Conservation (phyloP, 2,329 filamentous ascomycete species). For the Bertia moriformis region DNA sequence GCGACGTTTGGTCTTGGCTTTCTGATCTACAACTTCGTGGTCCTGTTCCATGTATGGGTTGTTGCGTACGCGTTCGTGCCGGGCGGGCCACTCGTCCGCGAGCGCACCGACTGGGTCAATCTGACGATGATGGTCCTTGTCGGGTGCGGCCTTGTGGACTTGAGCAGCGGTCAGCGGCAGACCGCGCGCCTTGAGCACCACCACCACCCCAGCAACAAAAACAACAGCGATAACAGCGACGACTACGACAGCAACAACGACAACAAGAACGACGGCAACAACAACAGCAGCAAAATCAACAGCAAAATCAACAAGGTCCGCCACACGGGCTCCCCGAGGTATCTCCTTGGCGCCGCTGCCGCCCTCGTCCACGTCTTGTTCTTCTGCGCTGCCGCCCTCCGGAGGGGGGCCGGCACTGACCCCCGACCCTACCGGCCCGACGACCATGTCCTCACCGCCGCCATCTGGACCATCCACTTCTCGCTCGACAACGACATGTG, state of each 20-base stretch:
- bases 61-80: constrained; percentile 97
- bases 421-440: constrained; percentile 81
- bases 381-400: constrained; percentile 66
- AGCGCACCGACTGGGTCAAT: constrained; percentile 95
- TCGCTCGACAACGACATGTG: constrained; percentile 98
- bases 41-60: constrained; percentile 94
- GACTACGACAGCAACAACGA: constrained; percentile 8
- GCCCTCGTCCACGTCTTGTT: constrained; percentile 69
- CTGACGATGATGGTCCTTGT: constrained; percentile 69
- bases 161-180: constrained; percentile 33
- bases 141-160: constrained; percentile 70
- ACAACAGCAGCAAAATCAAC: constrained; percentile 31
- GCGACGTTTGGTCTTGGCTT: constrained; percentile 78
- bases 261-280: constrained; percentile 47
- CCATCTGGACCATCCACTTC: constrained; percentile 98
- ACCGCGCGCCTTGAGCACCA: constrained; percentile 18
- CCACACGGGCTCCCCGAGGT: no score
- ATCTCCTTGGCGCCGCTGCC: constrained; percentile 41
- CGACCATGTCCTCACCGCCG: constrained; percentile 76
- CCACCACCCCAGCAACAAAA: constrained; percentile 4
- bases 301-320: constrained; percentile 16
- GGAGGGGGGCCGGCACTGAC: constrained; percentile 85
- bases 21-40: constrained; percentile 79
- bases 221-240: constrained; percentile 4
- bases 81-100: constrained; percentile 78